Percentiles rank a stretch among this genome's conserved stretches.
phyloP scores from a whole-genome alignment of 202 grass and related monocot genomes.

The Sporobolus alterniflorus region DNA sequence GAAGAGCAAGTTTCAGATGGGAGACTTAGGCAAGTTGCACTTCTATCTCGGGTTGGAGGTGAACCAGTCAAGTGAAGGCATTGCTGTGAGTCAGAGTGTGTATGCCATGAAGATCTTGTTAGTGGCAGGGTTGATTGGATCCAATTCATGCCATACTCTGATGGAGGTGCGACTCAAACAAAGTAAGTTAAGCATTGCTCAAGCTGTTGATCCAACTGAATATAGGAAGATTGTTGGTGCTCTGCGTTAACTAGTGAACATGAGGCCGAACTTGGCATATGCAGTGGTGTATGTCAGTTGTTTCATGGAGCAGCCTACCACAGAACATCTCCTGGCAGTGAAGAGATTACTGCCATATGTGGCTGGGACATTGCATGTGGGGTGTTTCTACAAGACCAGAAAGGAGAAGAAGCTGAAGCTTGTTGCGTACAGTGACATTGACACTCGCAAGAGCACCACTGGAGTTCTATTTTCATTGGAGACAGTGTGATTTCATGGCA shows the following conservation, averaged over 20 bases:
- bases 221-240: not conserved
- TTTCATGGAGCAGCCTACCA: not conserved
- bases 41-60: not conserved
- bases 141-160: not conserved
- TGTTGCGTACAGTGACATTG: not conserved
- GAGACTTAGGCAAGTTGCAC: not conserved
- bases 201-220: not conserved
- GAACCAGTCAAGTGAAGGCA: not conserved
- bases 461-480: too few relatives aligned
- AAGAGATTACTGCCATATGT: not conserved
- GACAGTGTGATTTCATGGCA: too few relatives aligned
- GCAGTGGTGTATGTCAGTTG: not conserved
- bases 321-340: not conserved
- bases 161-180: not conserved
- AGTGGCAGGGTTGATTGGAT: not conserved
- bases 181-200: not conserved
- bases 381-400: not conserved
- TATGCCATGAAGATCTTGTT: not conserved
- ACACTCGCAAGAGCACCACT: too few relatives aligned
- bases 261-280: not conserved
- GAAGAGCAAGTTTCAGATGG: too few relatives aligned
- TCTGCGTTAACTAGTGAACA: not conserved
- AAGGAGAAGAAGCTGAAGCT: not conserved
- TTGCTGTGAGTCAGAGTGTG: not conserved
- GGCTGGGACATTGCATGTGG: not conserved